Percentiles rank a stretch among this genome's conserved stretches.
Evolutionary conservation across 139 green algal genomes (phyloP).

Genomic region (Desmodesmus armatus): DNA sequence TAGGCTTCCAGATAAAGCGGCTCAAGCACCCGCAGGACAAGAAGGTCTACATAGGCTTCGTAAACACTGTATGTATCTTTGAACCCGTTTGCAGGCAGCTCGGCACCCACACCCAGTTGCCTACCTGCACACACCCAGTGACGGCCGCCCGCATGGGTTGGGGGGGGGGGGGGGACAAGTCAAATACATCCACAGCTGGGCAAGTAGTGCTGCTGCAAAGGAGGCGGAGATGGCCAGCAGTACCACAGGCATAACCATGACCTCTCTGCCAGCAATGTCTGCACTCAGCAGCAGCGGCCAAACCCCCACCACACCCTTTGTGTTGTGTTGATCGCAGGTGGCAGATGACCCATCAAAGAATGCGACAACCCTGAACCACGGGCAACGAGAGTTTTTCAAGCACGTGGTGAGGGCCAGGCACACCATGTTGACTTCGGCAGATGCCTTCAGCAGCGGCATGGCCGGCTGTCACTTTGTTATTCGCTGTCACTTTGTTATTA

Average conservation of each 20-base stretch:
- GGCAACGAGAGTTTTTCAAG: constrained; percentile 51
- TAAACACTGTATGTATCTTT: constrained; percentile 43
- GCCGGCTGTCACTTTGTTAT: too few species aligned
- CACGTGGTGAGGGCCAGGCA: constrained; percentile 36
- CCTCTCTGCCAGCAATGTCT: not conserved
- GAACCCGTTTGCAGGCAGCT: not conserved
- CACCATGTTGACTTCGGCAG: not conserved
- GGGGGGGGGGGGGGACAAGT: too few species aligned
- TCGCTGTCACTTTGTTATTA: not conserved
- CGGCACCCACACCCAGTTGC: not conserved
- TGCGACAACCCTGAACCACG: constrained; percentile 25
- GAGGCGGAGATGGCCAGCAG: too few species aligned
- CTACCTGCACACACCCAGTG: not conserved
- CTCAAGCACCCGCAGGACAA: constrained; percentile 37
- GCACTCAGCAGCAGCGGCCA: not conserved
- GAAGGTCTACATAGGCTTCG: constrained; percentile 43
- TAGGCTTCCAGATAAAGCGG: constrained; percentile 16
- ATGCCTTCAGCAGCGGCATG: not conserved
- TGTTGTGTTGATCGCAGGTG: constrained; percentile 17
- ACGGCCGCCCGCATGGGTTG: too few species aligned
- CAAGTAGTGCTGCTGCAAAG: too few species aligned
- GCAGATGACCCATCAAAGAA: constrained; percentile 54
- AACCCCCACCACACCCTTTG: not conserved
- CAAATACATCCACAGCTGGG: too few species aligned
- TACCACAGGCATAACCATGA: too few species aligned